Evolutionary conservation across 2,329 filamentous ascomycete species (phyloP).

Genomic region (Trichoderma aggressivum): DNA sequence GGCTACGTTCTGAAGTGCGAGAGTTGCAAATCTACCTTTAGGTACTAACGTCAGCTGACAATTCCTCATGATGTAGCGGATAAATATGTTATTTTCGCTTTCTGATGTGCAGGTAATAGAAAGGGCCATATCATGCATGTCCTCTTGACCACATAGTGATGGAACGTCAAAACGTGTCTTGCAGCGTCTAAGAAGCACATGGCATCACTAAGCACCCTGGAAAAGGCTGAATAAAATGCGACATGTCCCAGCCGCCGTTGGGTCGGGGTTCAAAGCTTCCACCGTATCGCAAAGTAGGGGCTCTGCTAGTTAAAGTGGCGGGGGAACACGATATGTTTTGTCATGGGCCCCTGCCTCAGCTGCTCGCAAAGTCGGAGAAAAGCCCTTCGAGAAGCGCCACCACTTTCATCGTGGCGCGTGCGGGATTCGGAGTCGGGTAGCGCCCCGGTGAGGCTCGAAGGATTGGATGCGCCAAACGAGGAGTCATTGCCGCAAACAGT

Average conservation of each 20-base stretch:
- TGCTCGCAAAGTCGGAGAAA: neutral
- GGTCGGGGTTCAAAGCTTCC: neutral
- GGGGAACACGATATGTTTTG: neutral
- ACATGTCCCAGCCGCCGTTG: neutral
- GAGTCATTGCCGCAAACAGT: conserved; percentile 1
- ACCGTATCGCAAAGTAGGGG: neutral
- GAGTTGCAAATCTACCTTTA: neutral
- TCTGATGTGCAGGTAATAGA: neutral
- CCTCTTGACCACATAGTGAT: neutral
- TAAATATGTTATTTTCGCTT: neutral
- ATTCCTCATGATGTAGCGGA: neutral
- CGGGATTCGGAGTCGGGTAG: conserved; percentile 12
- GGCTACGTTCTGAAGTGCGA: neutral
- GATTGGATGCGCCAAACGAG: neutral
- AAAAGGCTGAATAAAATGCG: too few species aligned
- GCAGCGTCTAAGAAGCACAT: neutral
- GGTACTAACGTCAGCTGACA: neutral
- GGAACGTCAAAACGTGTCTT: neutral
- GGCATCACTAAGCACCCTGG: neutral
- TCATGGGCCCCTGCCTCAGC: neutral
- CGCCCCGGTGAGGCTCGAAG: neutral
- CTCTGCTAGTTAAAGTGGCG: neutral
- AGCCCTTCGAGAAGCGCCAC: neutral
- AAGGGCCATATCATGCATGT: neutral
- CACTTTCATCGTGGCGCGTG: neutral